Evolutionary conservation across 2,329 filamentous ascomycete species (phyloP), one percentile per base, ranked within the genome.

Genomic region (Colletotrichum somersetense): DNA sequence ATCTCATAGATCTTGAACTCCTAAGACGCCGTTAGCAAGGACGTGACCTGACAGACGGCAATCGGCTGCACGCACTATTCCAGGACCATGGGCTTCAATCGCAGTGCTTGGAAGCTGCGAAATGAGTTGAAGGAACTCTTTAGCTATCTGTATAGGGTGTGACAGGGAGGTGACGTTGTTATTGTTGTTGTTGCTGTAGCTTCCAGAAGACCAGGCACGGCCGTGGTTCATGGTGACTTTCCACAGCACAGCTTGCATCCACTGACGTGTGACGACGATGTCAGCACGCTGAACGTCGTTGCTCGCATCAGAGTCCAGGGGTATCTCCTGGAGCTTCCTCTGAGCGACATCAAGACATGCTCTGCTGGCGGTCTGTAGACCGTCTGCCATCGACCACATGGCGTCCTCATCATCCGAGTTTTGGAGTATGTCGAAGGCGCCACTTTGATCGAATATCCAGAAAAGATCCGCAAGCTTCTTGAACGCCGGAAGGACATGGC

Each of bases 181-280:
- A 16, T 63, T 62, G 35, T 23, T 26, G 23, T 23, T 53, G 11
- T 12, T 23, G n/a, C 11, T n/a, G 20, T 14, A 2, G 10, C 35
- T 35, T 12, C 52, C 52, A 55, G 75, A 71, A 5, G 65, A 67
- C 58, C 76, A 74, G 30, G 74, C 73, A 42, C 77, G 80, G 3
- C 78, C 78, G 68, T 79, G 79, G 0, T 78, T 76, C 38, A 82
- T 76, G 0, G 82, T 80, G 1, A 83, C 79, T 20, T 84, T 80
- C 85, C 85, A 87, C 18, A 86, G 73, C 3, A 87, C 80, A 53
- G 85, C 82, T 10, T 84, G 82, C 85, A 87, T 87, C 85, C 85
- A 87, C 57, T 86, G 84, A 1, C 83, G 78, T 0, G 85, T 87
- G 3, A 86, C 84, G 68, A 81, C 83, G n/a, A 87, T 80, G 61